These are phyloP conservation scores for Gynandropsis gynandra DNA, from an alignment of 345 rosid genomes.

Conservation along the genomic window DNA sequence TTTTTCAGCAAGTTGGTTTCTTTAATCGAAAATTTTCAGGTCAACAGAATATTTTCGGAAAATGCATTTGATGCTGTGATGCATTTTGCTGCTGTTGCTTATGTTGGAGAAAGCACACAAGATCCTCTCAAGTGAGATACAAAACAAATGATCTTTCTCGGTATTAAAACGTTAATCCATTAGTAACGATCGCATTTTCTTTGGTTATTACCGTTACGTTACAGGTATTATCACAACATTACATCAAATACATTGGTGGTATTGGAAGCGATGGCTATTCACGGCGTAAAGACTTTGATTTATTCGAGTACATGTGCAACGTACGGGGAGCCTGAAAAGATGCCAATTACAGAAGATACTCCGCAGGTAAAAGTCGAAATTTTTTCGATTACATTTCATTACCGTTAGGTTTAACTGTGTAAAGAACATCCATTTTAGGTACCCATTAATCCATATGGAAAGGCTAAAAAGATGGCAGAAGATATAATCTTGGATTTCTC, in stretches of 20 bases:
- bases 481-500: slow-evolving; percentile 54
- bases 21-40: slow-evolving; percentile 33
- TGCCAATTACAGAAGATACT: slow-evolving; percentile 57
- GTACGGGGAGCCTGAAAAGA: slow-evolving; percentile 48
- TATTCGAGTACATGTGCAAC: slow-evolving; percentile 62
- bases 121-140: slow-evolving; percentile 42
- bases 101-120: slow-evolving; percentile 60
- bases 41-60: slow-evolving; percentile 36
- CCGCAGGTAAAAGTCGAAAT: slow-evolving; percentile 21
- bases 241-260: slow-evolving; percentile 50
- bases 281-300: slow-evolving; percentile 47
- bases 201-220: background rate
- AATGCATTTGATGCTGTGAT: slow-evolving; percentile 50
- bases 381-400: background rate
- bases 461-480: slow-evolving; percentile 64
- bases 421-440: slow-evolving; percentile 10
- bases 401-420: background rate
- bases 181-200: too few species aligned
- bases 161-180: too few species aligned
- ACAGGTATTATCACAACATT: slow-evolving; percentile 54
- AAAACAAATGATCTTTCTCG: too few species aligned
- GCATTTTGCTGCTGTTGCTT: slow-evolving; percentile 63
- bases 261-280: slow-evolving; percentile 47
- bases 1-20: slow-evolving; percentile 10
- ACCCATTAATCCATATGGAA: slow-evolving; percentile 56